Evolutionary conservation across 768 basidiomycete genomes (phyloP).

Genomic region (Leucocoprinus sp.): DNA sequence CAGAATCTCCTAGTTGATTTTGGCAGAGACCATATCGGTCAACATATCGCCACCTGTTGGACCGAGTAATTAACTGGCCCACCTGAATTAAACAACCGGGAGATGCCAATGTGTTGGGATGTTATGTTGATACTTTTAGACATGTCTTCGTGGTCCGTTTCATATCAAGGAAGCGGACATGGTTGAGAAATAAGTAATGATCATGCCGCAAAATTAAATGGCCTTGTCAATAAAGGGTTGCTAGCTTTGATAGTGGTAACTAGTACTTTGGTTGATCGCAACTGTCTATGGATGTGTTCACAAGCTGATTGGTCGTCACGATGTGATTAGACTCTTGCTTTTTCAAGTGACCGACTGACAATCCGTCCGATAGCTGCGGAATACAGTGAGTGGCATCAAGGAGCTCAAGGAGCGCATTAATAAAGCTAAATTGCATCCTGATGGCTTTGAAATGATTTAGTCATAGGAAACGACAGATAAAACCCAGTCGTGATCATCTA

Average conservation of each 20-base stretch:
- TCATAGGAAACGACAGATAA: too few relatives aligned
- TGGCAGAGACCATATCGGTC: not conserved
- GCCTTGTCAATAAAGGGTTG: not conserved
- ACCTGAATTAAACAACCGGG: constrained; percentile 3
- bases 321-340: not conserved
- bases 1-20: not conserved
- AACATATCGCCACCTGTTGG: constrained; percentile 7
- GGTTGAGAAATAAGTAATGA: not conserved
- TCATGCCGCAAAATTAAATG: not conserved
- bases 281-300: not conserved
- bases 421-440: too few relatives aligned
- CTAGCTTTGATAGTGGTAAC: not conserved
- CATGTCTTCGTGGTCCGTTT: not conserved
- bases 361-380: not conserved
- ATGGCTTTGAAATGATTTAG: too few relatives aligned
- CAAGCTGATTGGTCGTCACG: not conserved
- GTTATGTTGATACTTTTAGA: not conserved
- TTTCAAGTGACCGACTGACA: not conserved
- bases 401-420: too few relatives aligned
- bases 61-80: not conserved
- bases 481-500: too few relatives aligned
- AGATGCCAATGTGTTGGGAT: constrained; percentile 1
- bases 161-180: not conserved
- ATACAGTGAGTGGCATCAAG: too few relatives aligned
- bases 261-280: not conserved